Percentiles rank a stretch among this genome's conserved stretches.
Conservation (phyloP, 805 yeast species). For the Metschnikowia borealis region DNA sequence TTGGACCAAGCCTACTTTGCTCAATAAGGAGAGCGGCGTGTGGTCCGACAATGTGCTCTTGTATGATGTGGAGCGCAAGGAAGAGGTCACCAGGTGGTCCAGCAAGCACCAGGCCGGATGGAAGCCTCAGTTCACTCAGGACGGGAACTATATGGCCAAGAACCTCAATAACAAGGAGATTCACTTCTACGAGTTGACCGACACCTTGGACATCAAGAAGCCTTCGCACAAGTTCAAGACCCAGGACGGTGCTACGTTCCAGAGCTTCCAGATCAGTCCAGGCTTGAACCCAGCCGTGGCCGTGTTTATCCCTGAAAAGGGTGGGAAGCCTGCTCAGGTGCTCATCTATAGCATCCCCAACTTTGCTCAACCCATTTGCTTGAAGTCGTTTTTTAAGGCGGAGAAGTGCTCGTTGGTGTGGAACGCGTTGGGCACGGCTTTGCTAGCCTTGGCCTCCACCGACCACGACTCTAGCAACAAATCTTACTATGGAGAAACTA, state of each 20-base stretch:
- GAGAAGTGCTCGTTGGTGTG: slow-evolving; percentile 89
- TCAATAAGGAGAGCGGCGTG: slow-evolving; percentile 63
- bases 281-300: slow-evolving; percentile 90
- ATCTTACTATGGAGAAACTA: slow-evolving; percentile 95
- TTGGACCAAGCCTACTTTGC: slow-evolving; percentile 82
- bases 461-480: slow-evolving; percentile 93
- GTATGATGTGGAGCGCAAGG: slow-evolving; percentile 49
- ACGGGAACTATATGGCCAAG: slow-evolving; percentile 69
- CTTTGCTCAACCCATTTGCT: slow-evolving; percentile 71
- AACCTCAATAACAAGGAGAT: slow-evolving; percentile 54
- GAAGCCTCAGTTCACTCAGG: slow-evolving; percentile 86
- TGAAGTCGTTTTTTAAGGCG: slow-evolving; percentile 90
- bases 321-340: slow-evolving; percentile 87
- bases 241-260: slow-evolving; percentile 43
- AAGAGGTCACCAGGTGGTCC: slow-evolving; percentile 57
- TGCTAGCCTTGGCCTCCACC: slow-evolving; percentile 88
- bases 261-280: slow-evolving; percentile 68
- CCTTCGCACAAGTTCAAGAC: slow-evolving; percentile 58
- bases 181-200: slow-evolving; percentile 58
- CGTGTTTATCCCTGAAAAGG: slow-evolving; percentile 80
- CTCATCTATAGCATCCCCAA: slow-evolving; percentile 78
- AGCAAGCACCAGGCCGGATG: slow-evolving; percentile 85
- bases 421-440: slow-evolving; percentile 93
- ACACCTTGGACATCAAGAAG: slow-evolving; percentile 32
- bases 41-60: slow-evolving; percentile 77